Evolutionary conservation across 768 basidiomycete genomes (phyloP).

Genomic region (Macrolepiota fuliginosa): DNA sequence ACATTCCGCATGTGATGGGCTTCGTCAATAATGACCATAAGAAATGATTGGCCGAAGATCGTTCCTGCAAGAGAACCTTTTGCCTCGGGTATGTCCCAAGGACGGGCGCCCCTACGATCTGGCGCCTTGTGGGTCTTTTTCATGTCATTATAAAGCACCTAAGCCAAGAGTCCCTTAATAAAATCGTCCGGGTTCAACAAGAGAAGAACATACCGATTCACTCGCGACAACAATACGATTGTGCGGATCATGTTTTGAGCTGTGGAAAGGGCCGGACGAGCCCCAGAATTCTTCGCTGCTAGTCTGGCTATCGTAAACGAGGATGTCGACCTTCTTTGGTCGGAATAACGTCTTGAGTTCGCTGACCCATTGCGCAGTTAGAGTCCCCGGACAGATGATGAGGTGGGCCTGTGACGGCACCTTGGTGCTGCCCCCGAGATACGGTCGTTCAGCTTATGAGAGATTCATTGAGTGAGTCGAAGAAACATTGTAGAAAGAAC

Average conservation of each 20-base stretch:
- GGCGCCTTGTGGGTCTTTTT: not conserved
- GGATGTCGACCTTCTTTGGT: conserved; percentile 19
- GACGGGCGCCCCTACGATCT: not conserved
- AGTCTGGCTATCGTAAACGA: conserved; percentile 19
- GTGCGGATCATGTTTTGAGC: conserved; percentile 14
- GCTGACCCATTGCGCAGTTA: conserved; percentile 21
- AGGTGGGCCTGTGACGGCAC: conserved; percentile 20
- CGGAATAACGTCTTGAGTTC: conserved; percentile 17
- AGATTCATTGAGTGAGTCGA: not conserved
- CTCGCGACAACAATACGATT: conserved; percentile 20
- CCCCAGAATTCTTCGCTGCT: conserved; percentile 20
- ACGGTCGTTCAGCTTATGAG: conserved; percentile 10
- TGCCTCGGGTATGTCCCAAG: conserved; percentile 18
- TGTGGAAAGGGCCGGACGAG: conserved; percentile 4
- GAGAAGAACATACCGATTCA: conserved; percentile 22
- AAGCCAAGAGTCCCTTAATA: not conserved
- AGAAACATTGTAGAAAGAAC: not conserved
- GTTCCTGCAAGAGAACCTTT: not conserved
- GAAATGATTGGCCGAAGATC: conserved; percentile 18
- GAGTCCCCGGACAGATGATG: conserved; percentile 23
- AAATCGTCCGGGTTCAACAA: not conserved
- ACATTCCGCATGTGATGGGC: conserved; percentile 22
- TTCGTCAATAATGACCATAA: conserved; percentile 20
- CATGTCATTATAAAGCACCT: conserved; percentile 19
- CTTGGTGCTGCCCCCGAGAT: conserved; percentile 1